Percentiles rank a stretch among this genome's conserved stretches.
phyloP scores from a whole-genome alignment of 768 basidiomycete species.

The Russula emetica region DNA sequence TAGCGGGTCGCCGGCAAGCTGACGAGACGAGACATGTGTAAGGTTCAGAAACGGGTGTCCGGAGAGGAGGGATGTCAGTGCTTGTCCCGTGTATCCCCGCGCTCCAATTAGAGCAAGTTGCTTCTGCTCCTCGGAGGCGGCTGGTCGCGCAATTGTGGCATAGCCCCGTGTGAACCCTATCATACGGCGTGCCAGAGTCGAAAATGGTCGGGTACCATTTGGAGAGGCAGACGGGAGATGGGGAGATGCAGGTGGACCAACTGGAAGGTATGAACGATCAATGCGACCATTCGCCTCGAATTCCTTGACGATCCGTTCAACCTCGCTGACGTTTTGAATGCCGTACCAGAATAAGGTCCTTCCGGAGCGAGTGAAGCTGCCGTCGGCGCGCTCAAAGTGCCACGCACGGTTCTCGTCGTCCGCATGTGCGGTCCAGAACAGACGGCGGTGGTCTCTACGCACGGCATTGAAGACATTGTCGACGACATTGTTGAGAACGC shows the following conservation, averaged over 20 bases:
- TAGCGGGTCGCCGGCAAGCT: slow-evolving; percentile 78
- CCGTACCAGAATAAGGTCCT: slow-evolving; percentile 98
- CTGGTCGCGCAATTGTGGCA: slow-evolving; percentile 54
- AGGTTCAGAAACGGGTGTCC: slow-evolving; percentile 85
- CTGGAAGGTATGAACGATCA: slow-evolving; percentile 85
- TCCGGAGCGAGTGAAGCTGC: slow-evolving; percentile 93
- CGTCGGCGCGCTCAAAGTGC: slow-evolving; percentile 99
- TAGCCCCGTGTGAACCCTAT: slow-evolving; percentile 67
- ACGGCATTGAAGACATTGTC: slow-evolving; percentile 98
- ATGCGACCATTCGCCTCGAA: slow-evolving; percentile 74
- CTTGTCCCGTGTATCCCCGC: slow-evolving; percentile 92
- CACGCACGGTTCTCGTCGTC: slow-evolving; percentile 97
- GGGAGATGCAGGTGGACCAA: slow-evolving; percentile 66
- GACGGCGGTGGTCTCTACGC: slow-evolving; percentile 85
- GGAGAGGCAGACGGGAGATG: slow-evolving; percentile 40
- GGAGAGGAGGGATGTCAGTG: slow-evolving; percentile 81
- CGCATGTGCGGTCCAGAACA: slow-evolving; percentile 97
- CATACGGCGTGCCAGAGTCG: slow-evolving; percentile 49
- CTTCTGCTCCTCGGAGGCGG: slow-evolving; percentile 63
- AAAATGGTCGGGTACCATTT: slow-evolving; percentile 51
- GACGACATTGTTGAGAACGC: slow-evolving; percentile 88
- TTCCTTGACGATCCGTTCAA: slow-evolving; percentile 75
- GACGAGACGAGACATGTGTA: slow-evolving; percentile 94
- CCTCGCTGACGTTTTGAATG: slow-evolving; percentile 83
- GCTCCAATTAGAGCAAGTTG: slow-evolving; percentile 94